Evolutionary conservation across 225 moss, liverwort and hornwort species (phyloP), one percentile per base, ranked within the genome.

Genomic region (Anthoceros angustus): DNA sequence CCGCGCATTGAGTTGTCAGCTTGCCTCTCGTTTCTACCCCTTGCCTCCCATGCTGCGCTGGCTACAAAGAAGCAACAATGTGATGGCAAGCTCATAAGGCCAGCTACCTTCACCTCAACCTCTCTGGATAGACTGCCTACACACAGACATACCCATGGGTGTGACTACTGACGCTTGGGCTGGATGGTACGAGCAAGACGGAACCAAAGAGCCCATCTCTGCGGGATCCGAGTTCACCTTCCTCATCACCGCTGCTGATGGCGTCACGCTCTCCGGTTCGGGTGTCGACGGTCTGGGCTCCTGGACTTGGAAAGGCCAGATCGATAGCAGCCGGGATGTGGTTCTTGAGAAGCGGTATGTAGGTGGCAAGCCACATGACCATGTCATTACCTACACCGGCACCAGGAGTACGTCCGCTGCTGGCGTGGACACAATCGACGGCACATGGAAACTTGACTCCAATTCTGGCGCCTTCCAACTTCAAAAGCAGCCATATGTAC

Each of bases 281-380:
- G 46, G 46, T 48, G 46, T 48, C 14, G 46, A 48, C 5, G 46
- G 46, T 5, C 46, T 48, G 14, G 46, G 46, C 46, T 48, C 46
- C 46, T 48, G 46, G 46, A 48, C 46, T 48, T 48, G 46, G 46
- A 48, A 48, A 48, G 46, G 46, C 46, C 12, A 18, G 46, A 48
- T 48, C 46, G 18, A 6, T 48, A 48, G 46, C 46, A 18, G 46
- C 46, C 14, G 46, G 46, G 18, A 48, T 48, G 14, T 48, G 46
- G 46, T 48, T 12, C 46, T 48, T 48, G 46, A 48, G 46, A 48
- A 48, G 46, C 46, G 46, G 14, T 48, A 48, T 18, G 46, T 48
- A 1, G 46, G 46, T 18, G 46, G 46, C 14, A 48, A 48, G 46
- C 46, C 46, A 1, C 46, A 48, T 18, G 46, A 48, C 46, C 46